These are phyloP conservation scores for Wickerhamiella shivajii DNA, from an alignment of 805 yeast species.

Conservation along the genomic window DNA sequence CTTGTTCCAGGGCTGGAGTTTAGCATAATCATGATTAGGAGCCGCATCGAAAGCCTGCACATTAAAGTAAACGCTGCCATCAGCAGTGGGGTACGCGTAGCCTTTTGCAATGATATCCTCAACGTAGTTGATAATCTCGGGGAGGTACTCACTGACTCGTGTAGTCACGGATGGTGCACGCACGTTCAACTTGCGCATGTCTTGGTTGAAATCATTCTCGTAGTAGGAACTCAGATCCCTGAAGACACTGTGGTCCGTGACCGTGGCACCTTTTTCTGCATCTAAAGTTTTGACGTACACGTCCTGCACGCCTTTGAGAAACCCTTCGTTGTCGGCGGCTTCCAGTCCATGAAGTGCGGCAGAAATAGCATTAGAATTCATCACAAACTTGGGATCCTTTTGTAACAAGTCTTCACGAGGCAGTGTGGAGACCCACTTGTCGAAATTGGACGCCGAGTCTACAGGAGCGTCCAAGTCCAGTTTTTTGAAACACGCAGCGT, in stretches of 20 bases:
- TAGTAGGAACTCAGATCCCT: slow-evolving; percentile 70
- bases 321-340: slow-evolving; percentile 19
- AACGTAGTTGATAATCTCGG: slow-evolving; percentile 77
- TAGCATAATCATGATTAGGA: slow-evolving; percentile 74
- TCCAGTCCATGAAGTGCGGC: slow-evolving; percentile 34
- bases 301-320: slow-evolving; percentile 47
- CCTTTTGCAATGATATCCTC: slow-evolving; percentile 62
- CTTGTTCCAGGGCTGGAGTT: slow-evolving; percentile 96
- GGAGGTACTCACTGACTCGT: slow-evolving; percentile 88
- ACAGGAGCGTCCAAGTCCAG: slow-evolving; percentile 29
- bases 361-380: slow-evolving; percentile 56
- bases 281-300: slow-evolving; percentile 65
- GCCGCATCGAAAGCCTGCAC: slow-evolving; percentile 63
- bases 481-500: slow-evolving; percentile 35
- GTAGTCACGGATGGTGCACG: slow-evolving; percentile 75
- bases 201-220: slow-evolving; percentile 74
- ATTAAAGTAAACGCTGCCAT: slow-evolving; percentile 95
- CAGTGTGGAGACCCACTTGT: slow-evolving; percentile 36
- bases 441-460: slow-evolving; percentile 27
- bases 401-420: slow-evolving; percentile 37
- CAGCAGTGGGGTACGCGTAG: slow-evolving; percentile 66
- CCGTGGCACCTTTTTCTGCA: slow-evolving; percentile 50
- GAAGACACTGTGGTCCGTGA: slow-evolving; percentile 77
- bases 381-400: slow-evolving; percentile 68
- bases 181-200: slow-evolving; percentile 76